Percentiles rank a stretch among this genome's conserved stretches.
These are phyloP conservation scores for Hypoxylon subgilvum DNA, from an alignment of 495 filamentous ascomycete species.

Conservation along the genomic window DNA sequence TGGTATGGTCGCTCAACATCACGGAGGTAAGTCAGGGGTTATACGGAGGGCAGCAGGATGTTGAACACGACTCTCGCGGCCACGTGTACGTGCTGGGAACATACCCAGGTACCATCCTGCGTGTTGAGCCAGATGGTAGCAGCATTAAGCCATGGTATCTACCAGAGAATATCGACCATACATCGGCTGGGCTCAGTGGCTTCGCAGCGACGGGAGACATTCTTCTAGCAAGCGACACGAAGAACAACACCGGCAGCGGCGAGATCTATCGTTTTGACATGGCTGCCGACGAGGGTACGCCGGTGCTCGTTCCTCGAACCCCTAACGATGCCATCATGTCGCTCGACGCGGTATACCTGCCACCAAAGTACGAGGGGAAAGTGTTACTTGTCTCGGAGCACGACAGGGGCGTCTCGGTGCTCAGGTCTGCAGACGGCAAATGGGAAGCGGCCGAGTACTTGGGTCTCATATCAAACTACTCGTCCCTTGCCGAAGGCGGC, in stretches of 20 bases:
- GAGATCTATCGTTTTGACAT: conserved; percentile 43
- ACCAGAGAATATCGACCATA: conserved; percentile 25
- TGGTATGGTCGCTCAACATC: conserved; percentile 42
- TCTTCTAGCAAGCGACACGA: conserved; percentile 37
- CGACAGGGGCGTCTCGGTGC: conserved; percentile 41
- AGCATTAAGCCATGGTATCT: conserved; percentile 40
- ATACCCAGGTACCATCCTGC: conserved; percentile 40
- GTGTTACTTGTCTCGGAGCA: conserved; percentile 45
- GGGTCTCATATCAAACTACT: conserved; percentile 37
- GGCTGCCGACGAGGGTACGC: conserved; percentile 25
- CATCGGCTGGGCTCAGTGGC: conserved; percentile 36
- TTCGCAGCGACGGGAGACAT: conserved; percentile 41
- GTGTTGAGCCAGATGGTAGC: conserved; percentile 33
- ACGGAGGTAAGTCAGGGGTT: conserved; percentile 29
- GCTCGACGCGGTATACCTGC: conserved; percentile 46
- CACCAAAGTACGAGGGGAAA: conserved; percentile 42
- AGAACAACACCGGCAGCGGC: conserved; percentile 36
- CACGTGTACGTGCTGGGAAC: conserved; percentile 47
- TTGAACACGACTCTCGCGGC: conserved; percentile 40
- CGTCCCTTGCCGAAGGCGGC: conserved; percentile 16
- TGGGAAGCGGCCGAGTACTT: conserved; percentile 47
- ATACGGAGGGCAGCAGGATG: conserved; percentile 45
- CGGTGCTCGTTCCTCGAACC: conserved; percentile 30
- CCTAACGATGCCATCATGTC: conserved; percentile 19
- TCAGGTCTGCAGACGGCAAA: conserved; percentile 41